Evolutionary conservation across 1,139 yeast species (phyloP), one percentile per base, ranked within the genome.

Genomic region (Arxiozyma heterogenica): DNA sequence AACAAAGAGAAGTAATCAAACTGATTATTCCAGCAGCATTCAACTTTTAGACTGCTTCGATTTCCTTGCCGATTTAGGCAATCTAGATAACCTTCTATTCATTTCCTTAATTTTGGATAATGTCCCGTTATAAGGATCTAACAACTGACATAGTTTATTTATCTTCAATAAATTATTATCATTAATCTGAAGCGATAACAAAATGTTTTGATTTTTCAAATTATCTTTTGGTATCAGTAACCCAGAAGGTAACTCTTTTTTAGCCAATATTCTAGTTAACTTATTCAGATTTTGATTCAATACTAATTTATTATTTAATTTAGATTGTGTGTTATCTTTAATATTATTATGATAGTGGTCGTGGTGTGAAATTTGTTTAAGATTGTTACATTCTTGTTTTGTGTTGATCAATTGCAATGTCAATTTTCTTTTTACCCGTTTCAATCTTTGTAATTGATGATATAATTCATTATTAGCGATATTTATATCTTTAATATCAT

Each of bases 381-480:
- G 21, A 34, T 34, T 38, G 23, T 48, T 47, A 58, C 58, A 30
- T 51, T 54, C 39, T 63, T n/a, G 17, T 30, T 42, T 58, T 7
- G 58, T 51, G n/a, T 50, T 50, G 4, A 64, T 57, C 42, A 64
- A 51, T 42, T 61, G 56, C 41, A 57, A 55, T 27, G 58, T 60
- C 38, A 62, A 51, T 18, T 57, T 60, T 43, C 57, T 57, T 22
- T 59, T 58, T 21, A 57, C 55, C 20, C 55, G 49, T 1, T 52
- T 52, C 12, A 61, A 47, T 47, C 59, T 62, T 47, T 56, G 61
- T 46, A 62, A 51, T 47, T 63, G 63, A 46, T 59, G 58, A 49
- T 63, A 59, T 25, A 66, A 57, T 49, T 65, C 65, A 54, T 67
- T 67, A 51, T 66, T 67, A 8, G 70, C 67, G 41, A 61, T 47